Evolutionary conservation across 768 basidiomycete species (phyloP).

Genomic region (Tephrocybe sp.): DNA sequence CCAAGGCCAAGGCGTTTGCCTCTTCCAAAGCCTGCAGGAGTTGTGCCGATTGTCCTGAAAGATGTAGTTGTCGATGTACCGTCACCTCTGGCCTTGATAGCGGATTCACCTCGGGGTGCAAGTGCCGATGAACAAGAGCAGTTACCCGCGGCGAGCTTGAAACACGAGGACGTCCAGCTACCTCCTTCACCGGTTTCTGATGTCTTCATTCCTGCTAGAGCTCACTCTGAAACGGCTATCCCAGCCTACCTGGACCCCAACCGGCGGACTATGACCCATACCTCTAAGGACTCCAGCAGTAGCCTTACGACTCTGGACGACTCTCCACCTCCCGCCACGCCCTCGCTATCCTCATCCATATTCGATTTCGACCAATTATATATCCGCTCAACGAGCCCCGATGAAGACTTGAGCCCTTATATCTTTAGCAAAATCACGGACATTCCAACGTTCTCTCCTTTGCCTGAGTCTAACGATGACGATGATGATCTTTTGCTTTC

Average conservation of each 20-base stretch:
- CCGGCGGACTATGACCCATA: conserved; percentile 1
- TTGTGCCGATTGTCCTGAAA: too few species aligned
- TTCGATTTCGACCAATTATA: conserved; percentile 7
- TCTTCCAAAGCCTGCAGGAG: too few species aligned
- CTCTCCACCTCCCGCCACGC: conserved; percentile 16
- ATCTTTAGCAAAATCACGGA: conserved; percentile 10
- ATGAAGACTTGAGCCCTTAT: conserved; percentile 4
- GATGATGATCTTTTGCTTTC: conserved; percentile 20
- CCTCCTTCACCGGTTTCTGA: too few species aligned
- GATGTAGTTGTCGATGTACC: too few species aligned
- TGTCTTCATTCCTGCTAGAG: too few species aligned
- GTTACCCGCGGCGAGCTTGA: too few species aligned
- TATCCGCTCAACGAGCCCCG: conserved; percentile 14
- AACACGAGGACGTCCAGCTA: too few species aligned
- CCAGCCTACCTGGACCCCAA: neutral
- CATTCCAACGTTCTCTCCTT: conserved; percentile 10
- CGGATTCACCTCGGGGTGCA: too few species aligned
- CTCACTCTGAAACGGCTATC: too few species aligned
- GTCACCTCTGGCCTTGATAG: too few species aligned
- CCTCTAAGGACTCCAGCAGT: conserved; percentile 10
- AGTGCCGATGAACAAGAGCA: too few species aligned
- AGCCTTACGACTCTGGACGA: conserved; percentile 13
- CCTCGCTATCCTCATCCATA: conserved; percentile 3
- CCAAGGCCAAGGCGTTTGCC: neutral
- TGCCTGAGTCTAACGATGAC: conserved; percentile 12